Conservation (phyloP, 148 eudicot genomes). For the Arbutus unedo region DNA sequence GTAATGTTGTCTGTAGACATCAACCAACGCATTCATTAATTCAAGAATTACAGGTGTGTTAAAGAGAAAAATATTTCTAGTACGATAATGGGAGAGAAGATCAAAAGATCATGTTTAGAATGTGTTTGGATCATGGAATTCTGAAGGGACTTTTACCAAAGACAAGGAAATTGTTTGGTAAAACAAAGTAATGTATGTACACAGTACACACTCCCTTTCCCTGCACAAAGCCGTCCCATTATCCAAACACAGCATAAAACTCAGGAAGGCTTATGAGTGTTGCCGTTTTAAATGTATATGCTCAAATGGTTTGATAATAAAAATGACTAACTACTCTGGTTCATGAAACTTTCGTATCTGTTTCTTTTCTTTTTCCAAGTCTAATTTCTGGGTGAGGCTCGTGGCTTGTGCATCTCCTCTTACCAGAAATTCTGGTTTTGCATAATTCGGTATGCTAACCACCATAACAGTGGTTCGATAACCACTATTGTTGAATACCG, state of each 20-base stretch:
- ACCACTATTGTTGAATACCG: too few species aligned
- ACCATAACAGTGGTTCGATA: background rate
- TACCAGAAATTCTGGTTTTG: background rate
- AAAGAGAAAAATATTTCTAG: background rate
- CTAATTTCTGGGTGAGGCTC: background rate
- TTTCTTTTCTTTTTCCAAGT: background rate
- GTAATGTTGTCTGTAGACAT: background rate
- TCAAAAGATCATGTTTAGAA: background rate
- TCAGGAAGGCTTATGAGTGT: background rate
- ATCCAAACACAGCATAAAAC: background rate
- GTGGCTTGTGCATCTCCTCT: background rate
- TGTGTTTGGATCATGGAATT: background rate
- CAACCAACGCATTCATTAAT: background rate
- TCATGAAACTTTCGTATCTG: too few species aligned
- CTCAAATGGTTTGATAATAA: background rate
- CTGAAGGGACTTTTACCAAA: background rate
- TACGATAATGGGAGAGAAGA: background rate
- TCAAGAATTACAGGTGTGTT: background rate
- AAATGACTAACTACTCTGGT: background rate
- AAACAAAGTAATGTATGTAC: too few species aligned
- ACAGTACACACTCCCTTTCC: background rate
- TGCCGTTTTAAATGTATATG: background rate
- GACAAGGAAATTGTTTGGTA: background rate
- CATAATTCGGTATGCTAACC: background rate
- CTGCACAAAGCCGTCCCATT: background rate